Percentiles rank a stretch among this genome's conserved stretches.
Evolutionary conservation across 2,329 filamentous ascomycete species (phyloP).

Genomic region (Sporothrix pseudoabietina): DNA sequence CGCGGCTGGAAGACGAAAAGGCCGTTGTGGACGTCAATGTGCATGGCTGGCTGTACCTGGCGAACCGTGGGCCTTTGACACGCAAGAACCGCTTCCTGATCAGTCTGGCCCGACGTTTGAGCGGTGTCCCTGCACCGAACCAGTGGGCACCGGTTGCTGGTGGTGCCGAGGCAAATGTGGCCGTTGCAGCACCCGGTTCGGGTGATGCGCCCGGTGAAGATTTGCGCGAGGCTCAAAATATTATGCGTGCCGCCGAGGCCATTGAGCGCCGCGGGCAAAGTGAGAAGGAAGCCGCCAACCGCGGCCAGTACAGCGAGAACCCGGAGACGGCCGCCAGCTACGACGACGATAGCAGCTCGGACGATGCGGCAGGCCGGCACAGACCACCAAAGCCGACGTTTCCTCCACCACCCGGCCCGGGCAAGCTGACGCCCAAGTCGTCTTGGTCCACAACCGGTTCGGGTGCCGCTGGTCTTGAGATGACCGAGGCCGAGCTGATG

Average conservation of each 20-base stretch:
- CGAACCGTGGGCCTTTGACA: constrained; percentile 80
- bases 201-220: constrained; percentile 44
- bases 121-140: constrained; percentile 75
- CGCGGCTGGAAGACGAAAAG: constrained; percentile 76
- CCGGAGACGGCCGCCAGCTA: constrained; percentile 43
- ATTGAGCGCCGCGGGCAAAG: constrained; percentile 72
- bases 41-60: constrained; percentile 90
- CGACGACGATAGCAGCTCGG: constrained; percentile 50
- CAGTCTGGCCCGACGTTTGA: constrained; percentile 81
- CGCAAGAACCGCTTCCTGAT: constrained; percentile 85
- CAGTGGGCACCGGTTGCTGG: constrained; percentile 43
- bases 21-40: constrained; percentile 93
- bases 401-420: constrained; percentile 12
- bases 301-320: constrained; percentile 72
- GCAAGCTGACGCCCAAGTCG: constrained; percentile 34
- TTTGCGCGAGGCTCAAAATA: constrained; percentile 62
- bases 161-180: constrained; percentile 40
- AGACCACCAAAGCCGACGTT: neutral
- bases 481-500: constrained; percentile 74
- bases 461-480: constrained; percentile 47
- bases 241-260: constrained; percentile 72
- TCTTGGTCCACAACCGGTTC: constrained; percentile 42
- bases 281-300: constrained; percentile 70
- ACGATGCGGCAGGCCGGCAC: constrained; percentile 38
- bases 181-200: constrained; percentile 25